Evolutionary conservation across 2,329 filamentous ascomycete species (phyloP).

Genomic region (Alternaria consortialis): DNA sequence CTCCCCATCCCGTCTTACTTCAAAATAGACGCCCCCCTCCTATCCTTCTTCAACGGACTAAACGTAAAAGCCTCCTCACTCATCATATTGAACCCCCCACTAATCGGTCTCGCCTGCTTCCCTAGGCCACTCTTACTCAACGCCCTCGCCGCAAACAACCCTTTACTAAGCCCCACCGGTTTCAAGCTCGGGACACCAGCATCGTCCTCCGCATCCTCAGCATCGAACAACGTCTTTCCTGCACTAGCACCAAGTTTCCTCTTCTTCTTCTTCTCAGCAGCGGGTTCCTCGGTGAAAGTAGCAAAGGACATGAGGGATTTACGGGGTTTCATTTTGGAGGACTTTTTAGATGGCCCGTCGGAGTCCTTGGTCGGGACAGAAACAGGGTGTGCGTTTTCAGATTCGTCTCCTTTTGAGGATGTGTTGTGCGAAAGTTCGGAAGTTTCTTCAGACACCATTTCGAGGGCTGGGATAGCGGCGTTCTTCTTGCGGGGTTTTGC

Average conservation of each 20-base stretch:
- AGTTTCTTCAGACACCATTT: slow-evolving; percentile 56
- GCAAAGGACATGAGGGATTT: slow-evolving; percentile 60
- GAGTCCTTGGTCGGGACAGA: slow-evolving; percentile 48
- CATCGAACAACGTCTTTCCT: slow-evolving; percentile 72
- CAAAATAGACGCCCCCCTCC: slow-evolving; percentile 40
- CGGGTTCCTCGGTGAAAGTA: slow-evolving; percentile 51
- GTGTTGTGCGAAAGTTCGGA: slow-evolving; percentile 39
- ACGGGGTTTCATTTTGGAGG: slow-evolving; percentile 52
- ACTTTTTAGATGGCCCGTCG: slow-evolving; percentile 44
- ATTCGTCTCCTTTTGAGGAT: slow-evolving; percentile 45
- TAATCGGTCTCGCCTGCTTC: slow-evolving; percentile 42
- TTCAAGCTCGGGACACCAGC: slow-evolving; percentile 37
- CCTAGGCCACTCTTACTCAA: slow-evolving; percentile 46
- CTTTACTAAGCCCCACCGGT: slow-evolving; percentile 45
- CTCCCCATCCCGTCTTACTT: not conserved
- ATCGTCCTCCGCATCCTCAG: slow-evolving; percentile 44
- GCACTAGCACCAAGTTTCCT: slow-evolving; percentile 72
- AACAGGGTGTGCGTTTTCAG: slow-evolving; percentile 47
- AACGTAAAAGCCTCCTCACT: slow-evolving; percentile 52
- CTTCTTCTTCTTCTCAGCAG: slow-evolving; percentile 63
- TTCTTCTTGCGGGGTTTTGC: slow-evolving; percentile 55
- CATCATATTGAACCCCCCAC: slow-evolving; percentile 48
- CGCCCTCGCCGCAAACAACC: slow-evolving; percentile 50
- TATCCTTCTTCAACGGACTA: slow-evolving; percentile 53
- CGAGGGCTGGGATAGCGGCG: slow-evolving; percentile 47